These are phyloP conservation scores for Penicillium angulare DNA, from an alignment of 495 filamentous ascomycete genomes.

Conservation along the genomic window DNA sequence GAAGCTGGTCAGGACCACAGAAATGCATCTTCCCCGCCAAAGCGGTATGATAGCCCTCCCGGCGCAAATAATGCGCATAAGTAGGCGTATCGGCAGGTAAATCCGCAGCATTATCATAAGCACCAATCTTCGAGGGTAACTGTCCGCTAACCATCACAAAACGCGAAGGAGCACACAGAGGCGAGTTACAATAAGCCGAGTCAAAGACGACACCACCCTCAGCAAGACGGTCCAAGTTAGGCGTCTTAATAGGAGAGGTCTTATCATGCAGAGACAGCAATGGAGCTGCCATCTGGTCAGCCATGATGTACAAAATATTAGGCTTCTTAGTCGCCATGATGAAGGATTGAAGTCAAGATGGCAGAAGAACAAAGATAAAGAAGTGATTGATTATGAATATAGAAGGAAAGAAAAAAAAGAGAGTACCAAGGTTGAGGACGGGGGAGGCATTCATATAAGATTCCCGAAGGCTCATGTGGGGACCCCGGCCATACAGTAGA, in stretches of 20 bases:
- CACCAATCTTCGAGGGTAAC: slow-evolving; percentile 79
- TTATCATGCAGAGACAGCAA: slow-evolving; percentile 81
- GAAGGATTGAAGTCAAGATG: neutral
- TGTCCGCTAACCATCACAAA: slow-evolving; percentile 89
- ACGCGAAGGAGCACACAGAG: slow-evolving; percentile 82
- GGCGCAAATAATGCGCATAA: slow-evolving; percentile 85
- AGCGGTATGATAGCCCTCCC: slow-evolving; percentile 81
- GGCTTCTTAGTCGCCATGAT: slow-evolving; percentile 52
- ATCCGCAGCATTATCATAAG: slow-evolving; percentile 82
- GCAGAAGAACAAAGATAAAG: slow-evolving; percentile 1
- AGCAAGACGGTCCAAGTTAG: slow-evolving; percentile 78
- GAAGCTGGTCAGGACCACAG: slow-evolving; percentile 80
- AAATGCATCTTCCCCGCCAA: slow-evolving; percentile 96
- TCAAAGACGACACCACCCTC: slow-evolving; percentile 78
- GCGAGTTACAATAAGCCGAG: slow-evolving; percentile 85
- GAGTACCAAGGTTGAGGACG: slow-evolving; percentile 1
- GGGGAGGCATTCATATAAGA: slow-evolving; percentile 2
- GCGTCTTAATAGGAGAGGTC: slow-evolving; percentile 77
- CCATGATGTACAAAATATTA: slow-evolving; percentile 87
- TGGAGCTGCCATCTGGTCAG: slow-evolving; percentile 86
- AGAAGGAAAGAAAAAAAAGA: neutral
- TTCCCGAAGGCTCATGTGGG: slow-evolving; percentile 15
- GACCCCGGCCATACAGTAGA: slow-evolving; percentile 1
- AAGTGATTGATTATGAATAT: neutral
- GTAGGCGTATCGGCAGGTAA: slow-evolving; percentile 75